A percentile compares a stretch with the other conserved stretches of the same genome.
Evolutionary conservation across 176 grass and related monocot genomes (phyloP).

Genomic region (Carex scoparia): DNA sequence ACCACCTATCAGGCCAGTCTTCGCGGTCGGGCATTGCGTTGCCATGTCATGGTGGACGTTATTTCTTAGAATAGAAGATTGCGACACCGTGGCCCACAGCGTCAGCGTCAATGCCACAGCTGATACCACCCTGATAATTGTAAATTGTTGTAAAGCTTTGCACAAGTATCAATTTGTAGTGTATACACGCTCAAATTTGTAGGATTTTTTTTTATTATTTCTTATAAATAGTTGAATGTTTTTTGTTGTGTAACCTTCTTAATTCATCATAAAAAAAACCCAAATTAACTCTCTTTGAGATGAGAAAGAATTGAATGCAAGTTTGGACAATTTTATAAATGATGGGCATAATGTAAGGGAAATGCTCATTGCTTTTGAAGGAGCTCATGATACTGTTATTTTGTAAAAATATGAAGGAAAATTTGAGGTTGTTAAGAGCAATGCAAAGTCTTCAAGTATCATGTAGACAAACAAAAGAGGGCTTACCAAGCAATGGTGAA

Average conservation of each 20-base stretch:
- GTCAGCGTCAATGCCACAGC: slow-evolving; percentile 46
- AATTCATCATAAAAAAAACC: neutral
- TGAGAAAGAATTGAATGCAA: neutral
- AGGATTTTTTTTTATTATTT: neutral
- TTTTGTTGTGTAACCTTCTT: neutral
- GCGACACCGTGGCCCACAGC: slow-evolving; percentile 56
- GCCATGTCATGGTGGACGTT: slow-evolving; percentile 55
- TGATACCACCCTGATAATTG: slow-evolving; percentile 46
- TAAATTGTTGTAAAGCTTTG: neutral
- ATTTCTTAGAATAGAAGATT: slow-evolving; percentile 33
- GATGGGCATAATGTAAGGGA: neutral
- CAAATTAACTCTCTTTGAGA: neutral
- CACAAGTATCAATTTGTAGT: neutral
- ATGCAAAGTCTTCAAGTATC: neutral
- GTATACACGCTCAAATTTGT: neutral
- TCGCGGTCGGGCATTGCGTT: slow-evolving; percentile 61
- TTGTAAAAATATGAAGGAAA: neutral
- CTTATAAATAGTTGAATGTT: no score
- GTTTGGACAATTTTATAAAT: neutral
- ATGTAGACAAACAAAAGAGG: neutral
- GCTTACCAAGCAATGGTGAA: slow-evolving; percentile 70
- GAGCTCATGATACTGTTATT: neutral
- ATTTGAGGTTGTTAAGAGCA: neutral
- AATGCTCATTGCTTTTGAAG: neutral
- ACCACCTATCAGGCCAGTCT: slow-evolving; percentile 78